These are phyloP conservation scores for Mangifera indica DNA, from an alignment of 345 rosid species.

Conservation along the genomic window DNA sequence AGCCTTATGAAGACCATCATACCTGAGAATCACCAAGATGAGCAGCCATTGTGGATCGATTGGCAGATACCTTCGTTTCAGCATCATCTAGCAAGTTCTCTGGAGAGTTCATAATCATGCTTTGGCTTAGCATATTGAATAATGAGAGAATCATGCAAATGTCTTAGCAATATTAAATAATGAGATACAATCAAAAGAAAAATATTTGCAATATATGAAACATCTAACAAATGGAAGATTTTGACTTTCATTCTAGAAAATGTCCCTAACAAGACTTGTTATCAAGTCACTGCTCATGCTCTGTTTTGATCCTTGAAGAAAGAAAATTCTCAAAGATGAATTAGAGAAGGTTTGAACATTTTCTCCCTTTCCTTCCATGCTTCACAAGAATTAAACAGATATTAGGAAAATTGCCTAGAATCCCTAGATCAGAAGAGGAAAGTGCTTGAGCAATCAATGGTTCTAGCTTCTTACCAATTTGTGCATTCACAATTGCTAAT, in stretches of 20 bases:
- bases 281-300: not conserved
- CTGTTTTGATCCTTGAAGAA: not conserved
- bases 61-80: conserved; percentile 30
- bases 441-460: not conserved
- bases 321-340: not conserved
- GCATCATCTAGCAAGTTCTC: conserved; percentile 58
- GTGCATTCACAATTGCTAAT: not conserved
- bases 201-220: not conserved
- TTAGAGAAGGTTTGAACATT: not conserved
- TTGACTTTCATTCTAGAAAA: not conserved
- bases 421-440: not conserved
- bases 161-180: too few relatives aligned
- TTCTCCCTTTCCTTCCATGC: too few relatives aligned
- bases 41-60: conserved; percentile 46
- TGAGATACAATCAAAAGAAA: not conserved
- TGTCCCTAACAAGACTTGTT: not conserved
- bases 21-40: conserved; percentile 35
- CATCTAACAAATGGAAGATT: not conserved
- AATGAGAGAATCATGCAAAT: too few relatives aligned
- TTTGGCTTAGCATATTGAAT: not conserved
- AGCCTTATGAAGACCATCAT: not conserved
- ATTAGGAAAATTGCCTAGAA: not conserved
- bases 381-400: too few relatives aligned
- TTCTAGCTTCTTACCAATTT: not conserved
- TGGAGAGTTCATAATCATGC: conserved; percentile 26